Evolutionary conservation across 2,329 filamentous ascomycete genomes (phyloP), one percentile per base, ranked within the genome.

Genomic region (Aspergillus aculeatinus): DNA sequence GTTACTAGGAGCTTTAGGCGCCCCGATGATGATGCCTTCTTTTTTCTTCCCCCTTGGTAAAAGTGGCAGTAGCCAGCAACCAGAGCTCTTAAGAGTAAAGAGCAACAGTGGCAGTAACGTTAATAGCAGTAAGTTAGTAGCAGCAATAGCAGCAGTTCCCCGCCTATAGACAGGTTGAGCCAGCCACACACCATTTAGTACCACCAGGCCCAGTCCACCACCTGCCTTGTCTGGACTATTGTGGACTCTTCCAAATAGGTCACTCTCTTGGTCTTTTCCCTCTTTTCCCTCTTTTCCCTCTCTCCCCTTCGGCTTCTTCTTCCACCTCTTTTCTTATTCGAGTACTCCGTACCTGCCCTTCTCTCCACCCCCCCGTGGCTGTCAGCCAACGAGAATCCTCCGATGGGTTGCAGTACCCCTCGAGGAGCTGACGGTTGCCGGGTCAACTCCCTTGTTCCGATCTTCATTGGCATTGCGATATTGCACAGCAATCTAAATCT

Each of bases 371-470:
- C 39, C 33, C 23, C 33, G 39, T 19, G 33, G 23, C 25, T 11
- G 14, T 54, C 48, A 39, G 39, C 57, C 57, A 59, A 51, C 53
- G 54, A 51, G 31, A 52, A 27, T 27, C 49, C 29, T 35, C 57
- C 23, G 52, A 52, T 35, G 33, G 19, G 25, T 48, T 29, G 39
- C 19, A 33, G 27, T 60, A 58, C 42, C 55, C 39, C n/a, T 25
- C 49, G 25, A 23, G 23, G 21, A 21, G 21, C 25, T 57, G 44
- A 11, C 35, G 50, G 65, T 68, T 68, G 57, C 65, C 64, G 60
- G 47, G 58, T 62, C 60, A 68, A 68, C 66, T 68, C 62, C 66
- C 66, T 65, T 63, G 27, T 50, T 58, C 54, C 51, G 58, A 59
- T 61, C 60, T 51, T 19, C 27, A 57, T 59, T 58, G 48, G 12